Conservation (phyloP, 2,329 filamentous ascomycete genomes). For the Leptographium flavum region DNA sequence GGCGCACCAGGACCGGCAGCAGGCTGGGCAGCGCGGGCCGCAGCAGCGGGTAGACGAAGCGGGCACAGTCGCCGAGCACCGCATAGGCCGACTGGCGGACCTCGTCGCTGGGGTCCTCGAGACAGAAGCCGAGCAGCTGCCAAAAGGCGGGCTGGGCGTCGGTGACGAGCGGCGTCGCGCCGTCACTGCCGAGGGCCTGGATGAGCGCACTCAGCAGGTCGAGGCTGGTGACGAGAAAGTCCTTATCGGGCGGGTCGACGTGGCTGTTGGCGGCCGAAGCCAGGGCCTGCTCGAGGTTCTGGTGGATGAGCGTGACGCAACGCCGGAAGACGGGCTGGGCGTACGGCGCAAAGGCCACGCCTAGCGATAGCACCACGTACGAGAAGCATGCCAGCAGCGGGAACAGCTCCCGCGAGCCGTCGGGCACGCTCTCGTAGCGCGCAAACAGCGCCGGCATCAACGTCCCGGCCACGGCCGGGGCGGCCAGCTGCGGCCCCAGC, state of each 20-base stretch:
- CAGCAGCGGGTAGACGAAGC: slow-evolving; percentile 76
- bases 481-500: slow-evolving; percentile 68
- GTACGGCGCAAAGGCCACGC: slow-evolving; percentile 69
- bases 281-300: slow-evolving; percentile 72
- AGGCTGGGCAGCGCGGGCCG: slow-evolving; percentile 59
- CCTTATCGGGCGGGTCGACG: slow-evolving; percentile 77
- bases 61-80: slow-evolving; percentile 84
- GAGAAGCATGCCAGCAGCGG: slow-evolving; percentile 92
- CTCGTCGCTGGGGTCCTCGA: slow-evolving; percentile 82
- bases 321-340: slow-evolving; percentile 74
- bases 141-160: slow-evolving; percentile 74
- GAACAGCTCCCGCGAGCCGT: slow-evolving; percentile 87
- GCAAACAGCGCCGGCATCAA: slow-evolving; percentile 88
- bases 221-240: slow-evolving; percentile 89
- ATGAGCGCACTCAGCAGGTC: slow-evolving; percentile 89
- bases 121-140: slow-evolving; percentile 77
- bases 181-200: slow-evolving; percentile 63
- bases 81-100: slow-evolving; percentile 95
- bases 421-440: slow-evolving; percentile 73
- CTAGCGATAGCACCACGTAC: slow-evolving; percentile 80
- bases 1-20: slow-evolving; percentile 69
- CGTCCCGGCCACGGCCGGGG: slow-evolving; percentile 63
- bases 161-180: slow-evolving; percentile 63
- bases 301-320: slow-evolving; percentile 82
- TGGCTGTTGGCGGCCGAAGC: slow-evolving; percentile 52